Conservation (phyloP, 116 monocot species). For the Zostera marina region DNA sequence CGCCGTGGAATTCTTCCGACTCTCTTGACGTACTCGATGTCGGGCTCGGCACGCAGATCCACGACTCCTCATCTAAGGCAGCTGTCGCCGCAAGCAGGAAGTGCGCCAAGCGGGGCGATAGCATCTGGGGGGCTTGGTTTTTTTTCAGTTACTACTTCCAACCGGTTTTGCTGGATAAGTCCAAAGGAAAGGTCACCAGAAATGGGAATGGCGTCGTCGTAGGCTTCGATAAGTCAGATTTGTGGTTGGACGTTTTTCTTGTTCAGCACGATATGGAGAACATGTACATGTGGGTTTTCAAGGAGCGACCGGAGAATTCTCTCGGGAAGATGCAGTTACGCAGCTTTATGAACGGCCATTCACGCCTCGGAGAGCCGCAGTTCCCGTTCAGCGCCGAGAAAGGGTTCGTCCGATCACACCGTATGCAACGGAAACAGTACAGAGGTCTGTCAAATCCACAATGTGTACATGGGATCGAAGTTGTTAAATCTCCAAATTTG, state of each 20-base stretch:
- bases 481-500: constrained; percentile 43
- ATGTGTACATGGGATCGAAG: constrained; percentile 71
- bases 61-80: constrained; percentile 16
- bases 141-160: constrained; percentile 86
- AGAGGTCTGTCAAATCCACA: constrained; percentile 74
- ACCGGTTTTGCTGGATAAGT: constrained; percentile 47
- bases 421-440: constrained; percentile 84
- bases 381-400: constrained; percentile 61
- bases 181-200: constrained; percentile 31
- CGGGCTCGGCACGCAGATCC: constrained; percentile 33
- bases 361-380: constrained; percentile 60
- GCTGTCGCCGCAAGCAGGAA: constrained; percentile 15
- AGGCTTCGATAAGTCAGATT: constrained; percentile 50
- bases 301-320: constrained; percentile 65
- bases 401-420: constrained; percentile 64
- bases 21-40: constrained; percentile 36
- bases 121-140: constrained; percentile 89
- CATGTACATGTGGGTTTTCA: constrained; percentile 95
- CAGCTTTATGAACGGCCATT: constrained; percentile 87
- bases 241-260: constrained; percentile 50
- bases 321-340: constrained; percentile 87
- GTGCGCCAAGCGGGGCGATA: constrained; percentile 43
- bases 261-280: constrained; percentile 96
- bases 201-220: constrained; percentile 22
- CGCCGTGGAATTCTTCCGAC: constrained; percentile 25